phyloP scores from a whole-genome alignment of 2,329 filamentous ascomycete species.

The Penicillium sp. region DNA sequence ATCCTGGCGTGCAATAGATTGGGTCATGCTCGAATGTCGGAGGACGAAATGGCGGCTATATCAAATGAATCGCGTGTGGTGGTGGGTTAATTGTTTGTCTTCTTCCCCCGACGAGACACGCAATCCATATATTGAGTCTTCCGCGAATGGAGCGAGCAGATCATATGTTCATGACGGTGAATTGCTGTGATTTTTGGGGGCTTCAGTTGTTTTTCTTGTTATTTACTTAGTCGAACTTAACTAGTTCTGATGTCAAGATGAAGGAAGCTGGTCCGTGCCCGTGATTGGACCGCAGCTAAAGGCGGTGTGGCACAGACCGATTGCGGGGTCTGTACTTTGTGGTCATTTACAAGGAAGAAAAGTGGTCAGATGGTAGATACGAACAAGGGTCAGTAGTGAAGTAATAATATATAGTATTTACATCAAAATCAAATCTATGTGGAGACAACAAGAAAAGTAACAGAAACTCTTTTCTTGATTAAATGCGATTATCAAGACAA shows the following conservation, averaged over 20 bases:
- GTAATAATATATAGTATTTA: neutral
- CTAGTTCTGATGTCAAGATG: neutral
- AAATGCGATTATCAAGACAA: constrained; percentile 1
- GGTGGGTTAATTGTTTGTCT: neutral
- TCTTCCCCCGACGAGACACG: neutral
- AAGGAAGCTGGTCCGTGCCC: neutral
- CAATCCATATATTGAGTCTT: neutral
- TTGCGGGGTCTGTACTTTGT: constrained; percentile 3
- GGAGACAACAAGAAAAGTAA: neutral
- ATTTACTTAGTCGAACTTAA: neutral
- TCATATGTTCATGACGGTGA: neutral
- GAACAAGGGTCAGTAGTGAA: too few species aligned
- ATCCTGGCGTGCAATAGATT: constrained; percentile 45
- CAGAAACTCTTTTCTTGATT: neutral
- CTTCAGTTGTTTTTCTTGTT: neutral
- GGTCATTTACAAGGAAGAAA: too few species aligned
- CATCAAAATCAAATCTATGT: neutral
- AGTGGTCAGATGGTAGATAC: neutral
- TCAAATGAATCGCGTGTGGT: neutral
- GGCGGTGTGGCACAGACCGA: neutral
- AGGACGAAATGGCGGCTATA: neutral
- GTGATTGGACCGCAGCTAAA: neutral
- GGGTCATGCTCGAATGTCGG: constrained; percentile 24
- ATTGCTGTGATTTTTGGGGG: neutral
- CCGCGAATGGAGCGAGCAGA: neutral